Conservation (phyloP, 2,329 filamentous ascomycete species). For the Dactylellina sp. region DNA sequence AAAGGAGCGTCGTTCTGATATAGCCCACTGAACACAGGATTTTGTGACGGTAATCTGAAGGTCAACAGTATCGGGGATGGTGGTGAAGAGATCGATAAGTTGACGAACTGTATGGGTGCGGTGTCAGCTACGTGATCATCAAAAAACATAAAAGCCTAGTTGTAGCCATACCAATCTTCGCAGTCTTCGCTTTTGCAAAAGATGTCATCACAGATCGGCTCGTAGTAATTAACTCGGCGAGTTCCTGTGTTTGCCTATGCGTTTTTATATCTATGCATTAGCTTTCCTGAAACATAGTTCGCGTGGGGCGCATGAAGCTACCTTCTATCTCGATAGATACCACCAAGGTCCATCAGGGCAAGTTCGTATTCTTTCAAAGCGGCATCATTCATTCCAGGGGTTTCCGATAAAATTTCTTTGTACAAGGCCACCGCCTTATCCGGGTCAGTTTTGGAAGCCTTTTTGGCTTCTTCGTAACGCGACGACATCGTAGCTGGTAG, state of each 20-base stretch:
- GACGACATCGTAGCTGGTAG: conserved; percentile 66
- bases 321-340: conserved; percentile 91
- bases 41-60: conserved; percentile 95
- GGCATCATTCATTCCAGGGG: conserved; percentile 84
- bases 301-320: conserved; percentile 65
- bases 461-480: conserved; percentile 88
- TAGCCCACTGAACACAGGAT: conserved; percentile 99
- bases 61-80: conserved; percentile 93
- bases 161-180: conserved; percentile 81
- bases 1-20: conserved; percentile 92
- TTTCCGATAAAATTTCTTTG: conserved; percentile 87
- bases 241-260: conserved; percentile 74
- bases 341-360: conserved; percentile 86
- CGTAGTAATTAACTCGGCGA: conserved; percentile 88
- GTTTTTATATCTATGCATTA: conserved; percentile 20
- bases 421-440: conserved; percentile 86
- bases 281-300: neutral
- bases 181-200: conserved; percentile 98
- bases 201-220: conserved; percentile 91
- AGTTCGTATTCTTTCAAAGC: conserved; percentile 91
- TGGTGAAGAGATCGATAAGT: conserved; percentile 92
- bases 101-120: conserved; percentile 78
- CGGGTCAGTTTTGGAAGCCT: conserved; percentile 82
- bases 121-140: neutral
- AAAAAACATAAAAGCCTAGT: neutral